Conservation (phyloP, 495 filamentous ascomycete genomes). For the Cryomyces minteri region DNA sequence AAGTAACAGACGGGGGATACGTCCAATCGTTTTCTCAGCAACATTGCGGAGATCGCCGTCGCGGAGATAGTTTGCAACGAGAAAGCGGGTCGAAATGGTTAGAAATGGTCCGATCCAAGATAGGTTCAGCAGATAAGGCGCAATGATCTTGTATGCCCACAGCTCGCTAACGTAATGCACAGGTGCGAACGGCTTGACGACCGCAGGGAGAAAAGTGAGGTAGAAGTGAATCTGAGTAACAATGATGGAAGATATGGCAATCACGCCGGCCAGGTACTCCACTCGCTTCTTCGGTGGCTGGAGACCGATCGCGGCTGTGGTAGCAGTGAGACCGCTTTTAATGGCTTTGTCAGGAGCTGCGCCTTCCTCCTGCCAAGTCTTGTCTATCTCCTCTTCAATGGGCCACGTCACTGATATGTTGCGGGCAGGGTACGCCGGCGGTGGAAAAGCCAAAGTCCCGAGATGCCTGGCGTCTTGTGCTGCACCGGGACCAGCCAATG, state of each 20-base stretch:
- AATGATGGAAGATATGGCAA: constrained; percentile 19
- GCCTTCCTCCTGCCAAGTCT: too few species aligned
- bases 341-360: too few species aligned
- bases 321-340: too few species aligned
- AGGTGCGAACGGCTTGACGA: constrained; percentile 14
- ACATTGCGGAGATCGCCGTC: constrained; percentile 19
- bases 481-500: too few species aligned
- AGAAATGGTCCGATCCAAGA: constrained; percentile 25
- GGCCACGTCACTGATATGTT: too few species aligned
- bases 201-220: constrained; percentile 18
- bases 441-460: too few species aligned
- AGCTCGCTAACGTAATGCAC: constrained; percentile 18
- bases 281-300: constrained; percentile 19
- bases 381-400: too few species aligned
- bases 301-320: too few species aligned
- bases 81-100: constrained; percentile 24
- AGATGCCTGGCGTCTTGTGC: too few species aligned
- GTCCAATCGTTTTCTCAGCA: constrained; percentile 21
- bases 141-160: constrained; percentile 17
- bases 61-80: constrained; percentile 18
- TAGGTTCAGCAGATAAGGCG: constrained; percentile 22
- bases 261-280: constrained; percentile 25
- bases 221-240: constrained; percentile 23
- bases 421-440: too few species aligned
- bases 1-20: constrained; percentile 21